These are phyloP conservation scores for Candida nitratophila DNA, from an alignment of 805 yeast genomes.

Conservation along the genomic window DNA sequence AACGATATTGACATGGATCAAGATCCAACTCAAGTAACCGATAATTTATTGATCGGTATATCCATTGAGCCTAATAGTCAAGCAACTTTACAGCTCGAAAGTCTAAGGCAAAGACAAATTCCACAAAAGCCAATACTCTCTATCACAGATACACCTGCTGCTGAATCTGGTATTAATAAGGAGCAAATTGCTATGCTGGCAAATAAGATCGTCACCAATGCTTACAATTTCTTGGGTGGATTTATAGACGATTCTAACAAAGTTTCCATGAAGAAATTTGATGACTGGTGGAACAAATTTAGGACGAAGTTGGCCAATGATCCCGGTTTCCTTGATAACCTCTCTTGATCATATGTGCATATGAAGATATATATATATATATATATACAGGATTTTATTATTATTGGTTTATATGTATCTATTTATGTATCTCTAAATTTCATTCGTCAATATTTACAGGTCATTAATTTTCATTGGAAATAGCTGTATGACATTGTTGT, in stretches of 20 bases:
- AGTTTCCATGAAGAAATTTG: constrained; percentile 82
- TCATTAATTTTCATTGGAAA: no score
- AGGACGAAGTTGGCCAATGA: constrained; percentile 67
- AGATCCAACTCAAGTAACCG: constrained; percentile 28
- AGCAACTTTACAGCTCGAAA: constrained; percentile 51
- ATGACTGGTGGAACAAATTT: constrained; percentile 94
- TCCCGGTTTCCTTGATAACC: constrained; percentile 68
- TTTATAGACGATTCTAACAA: constrained; percentile 74
- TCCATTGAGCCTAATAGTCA: constrained; percentile 73
- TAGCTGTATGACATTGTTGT: background rate
- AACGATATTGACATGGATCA: constrained; percentile 56
- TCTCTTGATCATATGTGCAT: constrained; percentile 22
- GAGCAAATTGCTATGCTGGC: constrained; percentile 52
- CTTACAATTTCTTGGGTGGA: constrained; percentile 86
- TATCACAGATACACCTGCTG: constrained; percentile 1
- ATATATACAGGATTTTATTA: no score
- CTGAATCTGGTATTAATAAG: constrained; percentile 18
- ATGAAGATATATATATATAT: no score
- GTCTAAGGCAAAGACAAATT: constrained; percentile 11
- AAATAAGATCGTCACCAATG: constrained; percentile 82
- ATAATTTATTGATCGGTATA: constrained; percentile 60
- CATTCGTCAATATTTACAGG: no score
- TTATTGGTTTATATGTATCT: no score
- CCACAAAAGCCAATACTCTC: background rate
- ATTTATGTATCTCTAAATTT: background rate